A percentile compares a stretch with the other conserved stretches of the same genome.
Evolutionary conservation across 768 basidiomycete genomes (phyloP).

Genomic region (Tricholoma hemisulphureum): DNA sequence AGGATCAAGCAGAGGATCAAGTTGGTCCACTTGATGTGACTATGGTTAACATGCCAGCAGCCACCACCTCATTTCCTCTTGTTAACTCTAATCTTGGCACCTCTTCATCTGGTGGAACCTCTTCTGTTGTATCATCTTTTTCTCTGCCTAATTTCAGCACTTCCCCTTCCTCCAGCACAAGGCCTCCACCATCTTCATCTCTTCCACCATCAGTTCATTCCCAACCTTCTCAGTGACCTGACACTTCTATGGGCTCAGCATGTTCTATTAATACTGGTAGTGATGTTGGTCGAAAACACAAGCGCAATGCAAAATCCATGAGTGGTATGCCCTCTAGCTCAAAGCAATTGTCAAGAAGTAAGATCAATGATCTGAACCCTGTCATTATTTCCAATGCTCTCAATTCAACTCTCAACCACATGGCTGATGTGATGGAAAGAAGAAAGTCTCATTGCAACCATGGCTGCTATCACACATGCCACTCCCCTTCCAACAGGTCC

Average conservation of each 20-base stretch:
- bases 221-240: not conserved
- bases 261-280: not conserved
- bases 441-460: not conserved
- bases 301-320: not conserved
- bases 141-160: no score
- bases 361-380: not conserved
- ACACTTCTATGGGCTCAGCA: not conserved
- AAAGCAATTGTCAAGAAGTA: not conserved
- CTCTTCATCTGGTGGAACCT: no score
- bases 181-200: not conserved
- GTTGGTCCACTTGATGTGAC: no score
- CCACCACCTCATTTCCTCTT: no score
- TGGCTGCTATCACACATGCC: not conserved
- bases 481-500: no score
- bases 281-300: not conserved
- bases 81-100: no score
- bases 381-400: no score
- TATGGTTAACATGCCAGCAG: no score
- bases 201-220: not conserved
- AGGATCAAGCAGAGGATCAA: no score
- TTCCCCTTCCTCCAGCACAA: no score
- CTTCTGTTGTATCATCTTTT: no score
- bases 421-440: not conserved
- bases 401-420: not conserved
- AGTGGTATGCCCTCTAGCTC: not conserved